phyloP scores from a whole-genome alignment of 352 stramenopile species.

The Globisporangium viniferum region DNA sequence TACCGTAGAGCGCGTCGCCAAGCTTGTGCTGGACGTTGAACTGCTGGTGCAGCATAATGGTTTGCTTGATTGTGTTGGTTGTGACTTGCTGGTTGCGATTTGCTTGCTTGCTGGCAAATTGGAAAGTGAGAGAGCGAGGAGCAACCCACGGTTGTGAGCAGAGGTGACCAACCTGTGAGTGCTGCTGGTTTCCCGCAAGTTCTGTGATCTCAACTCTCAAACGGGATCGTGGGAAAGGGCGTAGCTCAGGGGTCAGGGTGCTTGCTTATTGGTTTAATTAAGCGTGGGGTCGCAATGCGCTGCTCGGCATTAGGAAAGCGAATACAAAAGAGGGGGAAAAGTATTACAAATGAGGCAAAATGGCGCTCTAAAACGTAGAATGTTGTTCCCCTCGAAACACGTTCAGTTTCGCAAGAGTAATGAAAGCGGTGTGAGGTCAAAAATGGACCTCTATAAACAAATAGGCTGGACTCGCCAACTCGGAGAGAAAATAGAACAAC shows the following conservation, averaged over 20 bases:
- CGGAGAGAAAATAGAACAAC: too few species aligned
- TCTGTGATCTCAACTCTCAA: not conserved
- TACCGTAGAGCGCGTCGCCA: slow-evolving; percentile 32
- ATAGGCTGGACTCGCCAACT: not conserved
- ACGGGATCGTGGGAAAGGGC: not conserved
- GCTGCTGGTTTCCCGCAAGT: too few species aligned
- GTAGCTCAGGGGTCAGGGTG: not conserved
- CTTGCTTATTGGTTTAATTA: not conserved
- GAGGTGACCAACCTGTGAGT: too few species aligned
- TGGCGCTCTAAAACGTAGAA: too few species aligned
- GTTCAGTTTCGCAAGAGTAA: too few species aligned
- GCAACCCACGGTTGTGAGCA: not conserved
- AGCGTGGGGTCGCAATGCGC: not conserved
- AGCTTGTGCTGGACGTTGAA: slow-evolving; percentile 27
- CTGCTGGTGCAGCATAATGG: slow-evolving; percentile 12
- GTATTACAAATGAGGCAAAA: not conserved
- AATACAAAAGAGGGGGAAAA: not conserved
- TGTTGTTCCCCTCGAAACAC: too few species aligned
- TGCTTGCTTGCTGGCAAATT: not conserved
- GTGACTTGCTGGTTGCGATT: not conserved
- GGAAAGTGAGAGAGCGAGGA: not conserved
- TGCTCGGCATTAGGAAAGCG: not conserved
- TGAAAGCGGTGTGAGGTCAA: not conserved
- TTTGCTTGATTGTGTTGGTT: not conserved
- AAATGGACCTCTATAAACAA: not conserved